Base-by-base conservation (phyloP, 2,329 filamentous ascomycete genomes). In the Aureobasidium leucospermi region DNA sequence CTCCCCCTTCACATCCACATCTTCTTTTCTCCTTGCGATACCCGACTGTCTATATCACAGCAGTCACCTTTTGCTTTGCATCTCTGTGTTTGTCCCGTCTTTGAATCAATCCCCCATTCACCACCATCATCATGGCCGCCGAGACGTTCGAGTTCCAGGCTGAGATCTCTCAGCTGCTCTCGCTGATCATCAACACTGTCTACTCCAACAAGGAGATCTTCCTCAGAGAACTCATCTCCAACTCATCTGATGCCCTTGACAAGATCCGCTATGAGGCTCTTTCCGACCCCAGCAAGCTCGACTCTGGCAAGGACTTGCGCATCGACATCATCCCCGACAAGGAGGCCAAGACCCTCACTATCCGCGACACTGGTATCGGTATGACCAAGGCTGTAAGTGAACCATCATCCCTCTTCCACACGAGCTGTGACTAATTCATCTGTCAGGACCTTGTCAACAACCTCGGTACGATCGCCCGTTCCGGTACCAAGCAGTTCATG, bases 121-220 rank as follows among this genome's bases (percentile, higher is more conserved):
- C 48, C 52, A 42, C 67, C 67, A 67, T 68, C 67, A 89, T 76
- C 76, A 96, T 96, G 90, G 79, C 90, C 78, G 71, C 75, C 68
- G 92, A 97, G 84, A 96, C 92, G 70, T 99, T 99, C 82, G 93
- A 97, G 88, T 99, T 97, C 84, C 94, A 99, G 88, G 94, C 94
- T 88, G 94, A 99, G 89, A 99, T 99, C 77, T 97, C 93, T 89
- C 94, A 99, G 90, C 90, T 99, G 68, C 89, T 99, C 76, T 91
- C 88, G 70, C 89, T 99, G 77, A 99, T 99, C 81, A 99, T 99
- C 86, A 99, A 99, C 89, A 97, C 94, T 68, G 94, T 99, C 82
- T 99, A 97, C 85, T 96, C 92, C 71, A 99, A 99, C 88, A 99
- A 99, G 85, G 94, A 97, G 82, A 97, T 99, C 76, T 99, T 99